phyloP scores from a whole-genome alignment of 2,329 filamentous ascomycete species.

The Colletotrichum lentis region DNA sequence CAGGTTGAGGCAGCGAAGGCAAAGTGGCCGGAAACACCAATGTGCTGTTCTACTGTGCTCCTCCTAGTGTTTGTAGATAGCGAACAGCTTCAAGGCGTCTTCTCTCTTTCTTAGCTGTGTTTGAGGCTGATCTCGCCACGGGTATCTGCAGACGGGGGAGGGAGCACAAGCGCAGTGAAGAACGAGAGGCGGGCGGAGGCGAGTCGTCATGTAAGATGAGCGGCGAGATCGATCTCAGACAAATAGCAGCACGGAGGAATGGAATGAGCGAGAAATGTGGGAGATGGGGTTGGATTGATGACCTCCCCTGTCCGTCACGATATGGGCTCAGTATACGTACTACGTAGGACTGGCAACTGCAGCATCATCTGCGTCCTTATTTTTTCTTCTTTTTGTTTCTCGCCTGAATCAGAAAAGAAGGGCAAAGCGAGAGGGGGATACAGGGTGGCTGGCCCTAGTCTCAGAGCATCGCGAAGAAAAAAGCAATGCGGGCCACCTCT shows the following conservation, averaged over 20 bases:
- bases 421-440: slow-evolving; percentile 18
- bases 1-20: neutral
- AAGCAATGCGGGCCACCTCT: slow-evolving; percentile 25
- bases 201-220: slow-evolving; percentile 30
- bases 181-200: slow-evolving; percentile 14
- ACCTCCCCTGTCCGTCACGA: slow-evolving; percentile 22
- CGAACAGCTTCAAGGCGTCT: neutral
- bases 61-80: slow-evolving; percentile 5
- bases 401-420: slow-evolving; percentile 29
- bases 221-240: slow-evolving; percentile 28
- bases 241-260: slow-evolving; percentile 16
- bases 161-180: neutral
- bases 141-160: slow-evolving; percentile 16
- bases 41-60: neutral
- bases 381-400: slow-evolving; percentile 19
- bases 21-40: neutral
- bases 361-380: neutral
- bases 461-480: slow-evolving; percentile 33
- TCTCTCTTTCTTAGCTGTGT: neutral
- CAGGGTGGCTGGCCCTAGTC: slow-evolving; percentile 36
- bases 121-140: slow-evolving; percentile 19
- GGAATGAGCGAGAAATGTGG: slow-evolving; percentile 13
- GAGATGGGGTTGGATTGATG: slow-evolving; percentile 13
- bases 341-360: too few species aligned
- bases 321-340: slow-evolving; percentile 2